A percentile compares a stretch with the other conserved stretches of the same genome.
Conservation (phyloP, 2,329 filamentous ascomycete species). For the Neocatenulostroma microsporum region DNA sequence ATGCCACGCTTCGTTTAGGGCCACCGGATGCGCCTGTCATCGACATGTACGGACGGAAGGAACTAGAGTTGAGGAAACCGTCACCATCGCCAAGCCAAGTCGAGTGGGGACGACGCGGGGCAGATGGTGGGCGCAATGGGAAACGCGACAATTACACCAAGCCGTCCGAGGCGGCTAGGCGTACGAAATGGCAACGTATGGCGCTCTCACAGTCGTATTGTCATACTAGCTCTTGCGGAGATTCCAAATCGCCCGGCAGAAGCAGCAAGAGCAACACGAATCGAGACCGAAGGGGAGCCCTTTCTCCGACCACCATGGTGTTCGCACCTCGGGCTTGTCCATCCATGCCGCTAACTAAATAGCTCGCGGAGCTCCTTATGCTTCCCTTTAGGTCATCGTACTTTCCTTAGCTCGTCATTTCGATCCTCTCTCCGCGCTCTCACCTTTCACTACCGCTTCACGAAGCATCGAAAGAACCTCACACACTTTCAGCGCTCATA, state of each 20-base stretch:
- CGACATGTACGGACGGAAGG: no score
- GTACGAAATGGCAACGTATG: no score
- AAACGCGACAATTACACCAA: no score
- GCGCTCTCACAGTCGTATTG: no score
- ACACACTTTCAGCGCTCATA: not conserved
- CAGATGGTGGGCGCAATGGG: no score
- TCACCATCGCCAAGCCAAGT: no score
- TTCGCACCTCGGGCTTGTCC: conserved; percentile 10
- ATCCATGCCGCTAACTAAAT: conserved; percentile 8
- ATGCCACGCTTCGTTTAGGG: no score
- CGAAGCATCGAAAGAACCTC: conserved; percentile 1
- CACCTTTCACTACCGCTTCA: not conserved
- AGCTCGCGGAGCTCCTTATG: conserved; percentile 7
- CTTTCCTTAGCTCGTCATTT: not conserved
- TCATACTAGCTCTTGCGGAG: no score
- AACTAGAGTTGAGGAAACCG: no score
- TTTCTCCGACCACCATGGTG: conserved; percentile 7
- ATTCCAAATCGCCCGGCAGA: not conserved
- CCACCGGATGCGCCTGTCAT: no score
- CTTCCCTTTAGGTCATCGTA: conserved; percentile 1
- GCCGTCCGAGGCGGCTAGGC: no score
- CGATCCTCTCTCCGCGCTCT: conserved; percentile 1
- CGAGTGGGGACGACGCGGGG: no score
- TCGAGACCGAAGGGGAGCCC: conserved; percentile 4
- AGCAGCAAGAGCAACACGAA: not conserved